These are phyloP conservation scores for Puccinia hordei DNA, from an alignment of 1,284 basidiomycete genomes.

Conservation along the genomic window DNA sequence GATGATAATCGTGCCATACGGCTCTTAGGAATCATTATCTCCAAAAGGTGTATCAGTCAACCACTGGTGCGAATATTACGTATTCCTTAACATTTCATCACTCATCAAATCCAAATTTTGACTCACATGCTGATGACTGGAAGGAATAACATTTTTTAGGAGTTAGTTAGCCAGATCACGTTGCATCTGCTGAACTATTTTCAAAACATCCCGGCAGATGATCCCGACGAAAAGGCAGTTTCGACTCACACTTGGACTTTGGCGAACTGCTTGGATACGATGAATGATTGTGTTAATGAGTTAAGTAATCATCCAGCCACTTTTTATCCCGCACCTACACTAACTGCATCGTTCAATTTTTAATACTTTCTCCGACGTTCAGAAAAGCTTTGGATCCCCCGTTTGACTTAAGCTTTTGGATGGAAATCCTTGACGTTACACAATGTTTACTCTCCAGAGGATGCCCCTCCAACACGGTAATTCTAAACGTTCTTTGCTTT, in stretches of 20 bases:
- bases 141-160: constrained; percentile 7
- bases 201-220: not conserved
- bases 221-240: constrained; percentile 1
- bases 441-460: not conserved
- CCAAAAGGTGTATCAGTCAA: constrained; percentile 23
- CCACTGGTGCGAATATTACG: constrained; percentile 14
- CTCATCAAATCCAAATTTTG: not conserved
- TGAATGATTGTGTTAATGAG: constrained; percentile 8
- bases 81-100: not conserved
- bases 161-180: not conserved
- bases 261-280: constrained; percentile 42
- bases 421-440: not conserved
- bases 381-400: constrained; percentile 6
- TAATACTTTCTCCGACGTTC: not conserved
- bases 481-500: not conserved
- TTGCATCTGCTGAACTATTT: not conserved
- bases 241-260: constrained; percentile 43
- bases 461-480: constrained; percentile 22
- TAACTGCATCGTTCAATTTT: not conserved
- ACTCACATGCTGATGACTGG: not conserved
- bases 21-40: constrained; percentile 44
- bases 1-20: constrained; percentile 40
- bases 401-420: constrained; percentile 24
- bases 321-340: too few species aligned
- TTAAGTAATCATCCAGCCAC: constrained; percentile 1